A percentile compares a stretch with the other conserved stretches of the same genome.
Conservation (phyloP, 2,329 filamentous ascomycete species). For the Penicillium brasilianum region DNA sequence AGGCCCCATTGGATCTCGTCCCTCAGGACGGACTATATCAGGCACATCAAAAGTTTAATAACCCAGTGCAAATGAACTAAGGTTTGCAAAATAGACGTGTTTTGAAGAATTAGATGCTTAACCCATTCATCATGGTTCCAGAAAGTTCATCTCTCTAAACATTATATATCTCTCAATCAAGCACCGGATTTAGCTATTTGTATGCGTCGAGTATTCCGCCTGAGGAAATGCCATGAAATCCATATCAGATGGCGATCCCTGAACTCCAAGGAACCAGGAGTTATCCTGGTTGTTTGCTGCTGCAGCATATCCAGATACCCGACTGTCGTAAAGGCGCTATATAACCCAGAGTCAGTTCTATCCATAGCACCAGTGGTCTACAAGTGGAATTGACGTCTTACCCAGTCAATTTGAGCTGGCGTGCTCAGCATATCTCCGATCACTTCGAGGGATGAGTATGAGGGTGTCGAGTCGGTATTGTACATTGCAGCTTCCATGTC, state of each 20-base stretch:
- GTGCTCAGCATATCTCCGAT: slow-evolving; percentile 43
- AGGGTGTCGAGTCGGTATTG: slow-evolving; percentile 6
- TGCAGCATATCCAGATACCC: slow-evolving; percentile 20
- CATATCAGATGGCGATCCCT: not conserved
- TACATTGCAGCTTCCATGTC: slow-evolving; percentile 9
- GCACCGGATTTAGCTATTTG: not conserved
- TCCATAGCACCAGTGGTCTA: not conserved
- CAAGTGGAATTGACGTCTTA: slow-evolving; percentile 21
- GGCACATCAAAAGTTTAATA: not conserved
- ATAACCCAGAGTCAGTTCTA: slow-evolving; percentile 7
- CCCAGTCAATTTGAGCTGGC: slow-evolving; percentile 42
- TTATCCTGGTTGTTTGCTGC: slow-evolving; percentile 18
- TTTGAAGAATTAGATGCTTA: not conserved
- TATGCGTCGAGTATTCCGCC: not conserved
- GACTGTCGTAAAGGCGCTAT: slow-evolving; percentile 28
- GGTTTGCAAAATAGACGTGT: not conserved
- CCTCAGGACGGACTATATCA: not conserved
- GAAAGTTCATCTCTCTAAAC: not conserved
- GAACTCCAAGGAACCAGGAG: slow-evolving; percentile 16
- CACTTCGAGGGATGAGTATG: slow-evolving; percentile 30
- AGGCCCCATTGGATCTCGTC: slow-evolving; percentile 9
- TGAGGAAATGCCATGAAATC: slow-evolving; percentile 9
- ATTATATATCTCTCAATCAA: not conserved
- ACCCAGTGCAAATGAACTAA: not conserved
- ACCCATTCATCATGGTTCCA: not conserved